Percentiles rank a stretch among this genome's conserved stretches.
Conservation (phyloP, 2,329 filamentous ascomycete species). For the Chaetomiaceae sp. region DNA sequence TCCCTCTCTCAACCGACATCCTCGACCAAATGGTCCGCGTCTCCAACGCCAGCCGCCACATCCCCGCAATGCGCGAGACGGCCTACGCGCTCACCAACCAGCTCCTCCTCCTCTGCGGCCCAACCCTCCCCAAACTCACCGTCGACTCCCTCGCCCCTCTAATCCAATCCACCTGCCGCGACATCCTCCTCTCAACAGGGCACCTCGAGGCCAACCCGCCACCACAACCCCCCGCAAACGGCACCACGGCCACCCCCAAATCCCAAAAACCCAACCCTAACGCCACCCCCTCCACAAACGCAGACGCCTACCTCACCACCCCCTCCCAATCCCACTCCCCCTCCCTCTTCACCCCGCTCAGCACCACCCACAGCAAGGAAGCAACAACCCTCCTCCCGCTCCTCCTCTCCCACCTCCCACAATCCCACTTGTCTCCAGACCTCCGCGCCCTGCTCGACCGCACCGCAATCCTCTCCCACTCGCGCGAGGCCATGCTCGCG, state of each 20-base stretch:
- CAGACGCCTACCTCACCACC: conserved; percentile 63
- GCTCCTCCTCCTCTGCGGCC: conserved; percentile 59
- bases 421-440: conserved; percentile 63
- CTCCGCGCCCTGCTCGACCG: conserved; percentile 74
- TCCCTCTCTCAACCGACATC: conserved; percentile 58
- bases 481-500: conserved; percentile 70
- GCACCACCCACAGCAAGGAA: conserved; percentile 38
- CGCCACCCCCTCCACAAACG: conserved; percentile 50
- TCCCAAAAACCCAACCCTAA: conserved; percentile 32
- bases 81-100: conserved; percentile 57
- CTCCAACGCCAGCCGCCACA: conserved; percentile 55
- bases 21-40: conserved; percentile 70
- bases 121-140: conserved; percentile 60
- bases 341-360: conserved; percentile 20
- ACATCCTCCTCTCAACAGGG: conserved; percentile 58
- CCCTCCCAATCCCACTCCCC: conserved; percentile 25
- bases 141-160: conserved; percentile 59
- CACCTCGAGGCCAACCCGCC: conserved; percentile 39
- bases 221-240: conserved; percentile 27
- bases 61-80: conserved; percentile 52
- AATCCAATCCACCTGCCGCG: conserved; percentile 67
- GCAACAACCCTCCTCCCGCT: conserved; percentile 61
- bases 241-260: conserved; percentile 27
- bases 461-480: conserved; percentile 67
- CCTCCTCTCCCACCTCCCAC: conserved; percentile 60